Base-by-base conservation (phyloP, 1,284 basidiomycete genomes). In the Ganoderma boninense region DNA sequence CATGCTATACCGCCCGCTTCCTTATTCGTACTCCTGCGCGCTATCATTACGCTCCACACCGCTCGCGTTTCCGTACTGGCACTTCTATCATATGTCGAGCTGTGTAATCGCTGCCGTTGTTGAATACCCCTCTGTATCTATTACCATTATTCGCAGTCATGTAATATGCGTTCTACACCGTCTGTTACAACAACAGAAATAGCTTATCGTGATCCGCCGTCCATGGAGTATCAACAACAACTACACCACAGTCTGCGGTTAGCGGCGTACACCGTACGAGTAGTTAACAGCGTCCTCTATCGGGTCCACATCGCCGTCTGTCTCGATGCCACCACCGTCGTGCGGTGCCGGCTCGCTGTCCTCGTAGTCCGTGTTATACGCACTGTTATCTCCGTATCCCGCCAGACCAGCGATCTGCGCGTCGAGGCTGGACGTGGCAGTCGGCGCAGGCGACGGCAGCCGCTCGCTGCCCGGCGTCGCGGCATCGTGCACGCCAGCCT, bases 381-480 rank as follows among this genome's bases (percentile, higher is more conserved):
- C 79, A 65, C 80, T 82, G 16, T 76, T 76, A 65, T 79, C 78
- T 59, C 73, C 67, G 23, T 74, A 76, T 61, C 71, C 74, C 35
- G 71, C 75, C 11, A 73, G 46, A 26, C 75, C 77, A 4, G 77
- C 74, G 35, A 76, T 73, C 52, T 73, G 74, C 26, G 76, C 74
- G 60, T 89, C 87, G 20, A 83, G 82, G 67, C 83, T 85, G 18
- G 87, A 89, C 20, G 82, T 79, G 64, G 80, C 81, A 1, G 87
- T 87, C 23, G 86, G 87, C 44, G 85, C 85, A 38, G 88, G 88
- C 2, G 89, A 89, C 69, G 84, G 79, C 4, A 77, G 72, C 42
- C 79, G 80, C 67, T 83, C 79, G 68, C 72, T 70, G 29, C 59
- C 75, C 69, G 62, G 18, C 20, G 76, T 69, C 40, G 71, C 62